phyloP scores from a whole-genome alignment of 1,139 yeast genomes.

The Sugiyamaella pinicola region DNA sequence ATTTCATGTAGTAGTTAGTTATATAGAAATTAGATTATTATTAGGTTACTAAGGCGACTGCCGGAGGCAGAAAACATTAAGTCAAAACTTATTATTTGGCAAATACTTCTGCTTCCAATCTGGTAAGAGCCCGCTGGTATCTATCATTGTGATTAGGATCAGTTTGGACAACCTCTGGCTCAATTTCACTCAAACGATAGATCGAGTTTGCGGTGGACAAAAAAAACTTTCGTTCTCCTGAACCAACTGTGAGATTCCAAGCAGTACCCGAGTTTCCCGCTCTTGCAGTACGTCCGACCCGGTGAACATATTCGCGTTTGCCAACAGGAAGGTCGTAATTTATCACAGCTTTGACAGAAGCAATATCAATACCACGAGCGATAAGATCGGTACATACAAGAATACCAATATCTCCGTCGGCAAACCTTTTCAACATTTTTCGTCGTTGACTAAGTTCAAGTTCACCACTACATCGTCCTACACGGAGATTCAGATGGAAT shows the following conservation, averaged over 20 bases:
- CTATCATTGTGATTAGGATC: constrained; percentile 35
- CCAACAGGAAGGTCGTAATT: constrained; percentile 91
- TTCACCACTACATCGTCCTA: constrained; percentile 44
- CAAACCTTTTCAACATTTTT: constrained; percentile 55
- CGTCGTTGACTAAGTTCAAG: constrained; percentile 41
- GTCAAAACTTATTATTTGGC: constrained; percentile 17
- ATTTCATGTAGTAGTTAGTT: neutral
- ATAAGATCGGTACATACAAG: constrained; percentile 89
- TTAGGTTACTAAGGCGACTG: constrained; percentile 1
- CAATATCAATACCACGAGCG: constrained; percentile 90
- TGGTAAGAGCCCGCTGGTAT: constrained; percentile 50
- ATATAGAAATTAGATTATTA: neutral
- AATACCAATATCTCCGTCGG: constrained; percentile 52
- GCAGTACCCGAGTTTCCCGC: constrained; percentile 81
- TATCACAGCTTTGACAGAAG: constrained; percentile 69
- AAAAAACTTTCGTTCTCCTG: constrained; percentile 74
- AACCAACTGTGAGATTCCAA: constrained; percentile 67
- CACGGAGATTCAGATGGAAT: constrained; percentile 29
- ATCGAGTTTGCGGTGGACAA: constrained; percentile 41
- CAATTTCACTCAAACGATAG: constrained; percentile 26
- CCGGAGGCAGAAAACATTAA: too few species aligned
- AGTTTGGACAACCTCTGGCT: constrained; percentile 7
- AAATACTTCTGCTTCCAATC: constrained; percentile 49
- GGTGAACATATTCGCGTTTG: constrained; percentile 87
- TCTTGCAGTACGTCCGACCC: constrained; percentile 97